Evolutionary conservation across 768 basidiomycete species (phyloP).

Genomic region (Amanita rimosa): DNA sequence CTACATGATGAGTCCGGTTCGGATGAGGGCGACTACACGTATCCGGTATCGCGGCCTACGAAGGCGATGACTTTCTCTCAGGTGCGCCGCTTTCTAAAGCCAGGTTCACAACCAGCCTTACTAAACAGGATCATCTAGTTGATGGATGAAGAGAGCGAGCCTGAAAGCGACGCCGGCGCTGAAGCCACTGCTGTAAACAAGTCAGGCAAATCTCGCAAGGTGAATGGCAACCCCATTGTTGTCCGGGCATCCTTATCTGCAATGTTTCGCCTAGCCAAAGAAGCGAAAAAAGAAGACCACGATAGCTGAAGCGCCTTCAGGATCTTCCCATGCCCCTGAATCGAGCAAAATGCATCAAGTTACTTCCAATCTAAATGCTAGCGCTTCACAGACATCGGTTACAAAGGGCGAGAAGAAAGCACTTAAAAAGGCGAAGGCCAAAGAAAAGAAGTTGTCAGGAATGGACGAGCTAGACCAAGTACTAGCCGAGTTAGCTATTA

Average conservation of each 20-base stretch:
- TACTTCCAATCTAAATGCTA: too few relatives aligned
- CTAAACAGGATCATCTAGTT: not conserved
- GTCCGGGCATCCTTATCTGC: not conserved
- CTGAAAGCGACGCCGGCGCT: conserved; percentile 11
- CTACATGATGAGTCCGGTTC: conserved; percentile 14
- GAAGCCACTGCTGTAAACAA: conserved; percentile 15
- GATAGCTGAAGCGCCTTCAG: conserved; percentile 6
- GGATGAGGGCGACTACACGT: conserved; percentile 15
- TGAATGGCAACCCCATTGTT: conserved; percentile 7
- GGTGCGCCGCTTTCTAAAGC: not conserved
- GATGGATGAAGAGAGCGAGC: conserved; percentile 1
- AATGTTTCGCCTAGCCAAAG: conserved; percentile 17
- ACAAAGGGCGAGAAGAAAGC: conserved; percentile 43
- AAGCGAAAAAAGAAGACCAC: conserved; percentile 29
- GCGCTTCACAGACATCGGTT: conserved; percentile 8
- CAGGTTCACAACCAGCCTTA: too few relatives aligned
- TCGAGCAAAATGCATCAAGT: too few relatives aligned
- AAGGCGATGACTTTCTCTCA: conserved; percentile 7
- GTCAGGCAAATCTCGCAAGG: conserved; percentile 30
- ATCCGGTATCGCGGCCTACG: conserved; percentile 1
- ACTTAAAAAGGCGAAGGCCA: conserved; percentile 52
- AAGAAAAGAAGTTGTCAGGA: conserved; percentile 53
- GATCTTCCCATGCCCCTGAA: not conserved
- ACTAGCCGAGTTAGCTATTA: conserved; percentile 71
- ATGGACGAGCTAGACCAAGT: conserved; percentile 78